Base-by-base conservation (phyloP, 345 rosid genomes). In the Sonneratia alba region DNA sequence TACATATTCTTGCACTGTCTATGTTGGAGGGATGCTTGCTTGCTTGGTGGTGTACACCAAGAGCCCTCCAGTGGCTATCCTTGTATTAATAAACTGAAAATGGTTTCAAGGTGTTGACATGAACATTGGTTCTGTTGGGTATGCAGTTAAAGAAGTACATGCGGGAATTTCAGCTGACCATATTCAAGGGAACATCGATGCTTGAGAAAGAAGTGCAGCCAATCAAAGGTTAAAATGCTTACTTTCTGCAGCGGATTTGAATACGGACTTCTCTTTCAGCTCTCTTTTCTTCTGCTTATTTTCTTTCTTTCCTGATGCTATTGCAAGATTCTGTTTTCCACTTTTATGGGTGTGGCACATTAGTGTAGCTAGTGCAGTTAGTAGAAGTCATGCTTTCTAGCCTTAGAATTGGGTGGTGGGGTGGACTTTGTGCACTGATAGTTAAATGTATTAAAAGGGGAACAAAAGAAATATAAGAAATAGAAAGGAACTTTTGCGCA, bases 131-230 rank as follows among this genome's bases (percentile, higher is more conserved):
- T 12, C 42, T 45, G 57, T 72, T 56, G 0, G 66, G 37, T 34
- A 56, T 16, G 0, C 91, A 95, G 99, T 42, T 90, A 83, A 80
- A 59, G 70, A 76, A 80, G 77, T 88, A 86, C 84, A 86, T 92
- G 77, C 82, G 76, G 73, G 86, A 89, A 71, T 76, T 83, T 72
- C 94, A 87, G 81, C 85, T 92, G 56, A 92, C 98, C 3, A 80
- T 96, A 66, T 96, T 92, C 69, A 86, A 86, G 72, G 98, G 98
- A 70, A 95, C 97, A 49, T 81, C 88, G 67, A 85, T 92, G 89
- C 80, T 95, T 59, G 97, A 95, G 84, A 95, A 89, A 82, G 86
- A 84, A 81, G 87, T 95, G 66, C 87, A 76, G 61, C 66, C 2
- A 71, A 49, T 42, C 59, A 74, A 71, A 40, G 85, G 82, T 67